phyloP scores from a whole-genome alignment of 768 basidiomycete species.

The Termitomyces sp. region DNA sequence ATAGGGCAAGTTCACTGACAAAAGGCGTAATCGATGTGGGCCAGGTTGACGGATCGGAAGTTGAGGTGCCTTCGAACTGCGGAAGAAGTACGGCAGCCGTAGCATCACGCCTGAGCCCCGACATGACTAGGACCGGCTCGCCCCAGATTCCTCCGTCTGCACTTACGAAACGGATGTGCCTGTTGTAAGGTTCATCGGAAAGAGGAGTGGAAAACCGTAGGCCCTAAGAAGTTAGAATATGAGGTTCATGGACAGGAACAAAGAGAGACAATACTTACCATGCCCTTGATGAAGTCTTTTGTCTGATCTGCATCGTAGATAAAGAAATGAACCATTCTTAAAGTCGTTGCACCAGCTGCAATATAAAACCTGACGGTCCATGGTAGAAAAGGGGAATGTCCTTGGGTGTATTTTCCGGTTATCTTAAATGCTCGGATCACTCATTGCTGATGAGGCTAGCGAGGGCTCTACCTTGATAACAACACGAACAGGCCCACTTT shows the following conservation, averaged over 20 bases:
- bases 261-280: conserved; percentile 13
- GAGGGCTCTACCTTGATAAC: conserved; percentile 26
- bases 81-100: conserved; percentile 29
- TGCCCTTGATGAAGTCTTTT: conserved; percentile 32
- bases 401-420: conserved; percentile 29
- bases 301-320: conserved; percentile 31
- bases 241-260: not conserved
- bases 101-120: conserved; percentile 31
- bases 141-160: conserved; percentile 30
- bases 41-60: conserved; percentile 28
- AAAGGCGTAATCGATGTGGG: conserved; percentile 26
- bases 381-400: conserved; percentile 27
- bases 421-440: conserved; percentile 15
- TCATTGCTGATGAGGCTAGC: not conserved
- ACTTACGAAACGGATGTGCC: conserved; percentile 29
- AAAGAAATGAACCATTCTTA: conserved; percentile 31
- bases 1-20: conserved; percentile 25
- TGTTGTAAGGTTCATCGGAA: conserved; percentile 26
- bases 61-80: conserved; percentile 28
- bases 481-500: conserved; percentile 29
- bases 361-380: conserved; percentile 31
- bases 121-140: conserved; percentile 29
- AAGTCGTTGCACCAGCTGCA: conserved; percentile 24
- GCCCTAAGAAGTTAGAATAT: conserved; percentile 13
- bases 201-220: conserved; percentile 28